Evolutionary conservation across 2,329 filamentous ascomycete genomes (phyloP).

Genomic region (Tolypocladium tundrense): DNA sequence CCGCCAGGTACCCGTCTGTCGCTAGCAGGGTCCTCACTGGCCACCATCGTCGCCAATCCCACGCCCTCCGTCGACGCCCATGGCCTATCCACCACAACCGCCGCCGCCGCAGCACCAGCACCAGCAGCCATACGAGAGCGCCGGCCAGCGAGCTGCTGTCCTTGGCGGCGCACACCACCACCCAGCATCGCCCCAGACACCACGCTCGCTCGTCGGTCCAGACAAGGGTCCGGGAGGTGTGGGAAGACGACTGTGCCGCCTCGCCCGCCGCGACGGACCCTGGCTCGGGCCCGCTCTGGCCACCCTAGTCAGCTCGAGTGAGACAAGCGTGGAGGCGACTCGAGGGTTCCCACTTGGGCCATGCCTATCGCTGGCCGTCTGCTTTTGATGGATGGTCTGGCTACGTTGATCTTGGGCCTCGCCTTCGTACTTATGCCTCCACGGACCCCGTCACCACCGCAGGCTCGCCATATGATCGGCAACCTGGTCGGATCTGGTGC

Average conservation of each 20-base stretch:
- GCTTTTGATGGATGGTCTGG: slow-evolving; percentile 9
- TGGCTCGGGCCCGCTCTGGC: slow-evolving; percentile 9
- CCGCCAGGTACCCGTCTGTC: neutral
- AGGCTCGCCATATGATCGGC: slow-evolving; percentile 37
- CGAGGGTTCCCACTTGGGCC: slow-evolving; percentile 9
- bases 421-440: slow-evolving; percentile 35
- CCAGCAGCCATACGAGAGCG: neutral
- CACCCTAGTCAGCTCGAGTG: slow-evolving; percentile 35
- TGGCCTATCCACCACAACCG: neutral
- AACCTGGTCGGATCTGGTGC: slow-evolving; percentile 33
- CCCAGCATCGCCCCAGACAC: neutral
- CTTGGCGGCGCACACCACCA: neutral
- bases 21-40: neutral
- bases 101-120: neutral
- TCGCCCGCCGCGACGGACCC: slow-evolving; percentile 7
- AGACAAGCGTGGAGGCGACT: slow-evolving; percentile 33
- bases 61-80: neutral
- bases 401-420: slow-evolving; percentile 28
- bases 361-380: slow-evolving; percentile 7
- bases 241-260: slow-evolving; percentile 4
- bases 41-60: neutral
- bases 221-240: slow-evolving; percentile 2
- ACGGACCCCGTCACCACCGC: slow-evolving; percentile 31
- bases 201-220: neutral
- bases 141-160: neutral